Percentiles rank a stretch among this genome's conserved stretches.
Evolutionary conservation across 148 eudicot genomes (phyloP).

Genomic region (Fagopyrum homotropicum): DNA sequence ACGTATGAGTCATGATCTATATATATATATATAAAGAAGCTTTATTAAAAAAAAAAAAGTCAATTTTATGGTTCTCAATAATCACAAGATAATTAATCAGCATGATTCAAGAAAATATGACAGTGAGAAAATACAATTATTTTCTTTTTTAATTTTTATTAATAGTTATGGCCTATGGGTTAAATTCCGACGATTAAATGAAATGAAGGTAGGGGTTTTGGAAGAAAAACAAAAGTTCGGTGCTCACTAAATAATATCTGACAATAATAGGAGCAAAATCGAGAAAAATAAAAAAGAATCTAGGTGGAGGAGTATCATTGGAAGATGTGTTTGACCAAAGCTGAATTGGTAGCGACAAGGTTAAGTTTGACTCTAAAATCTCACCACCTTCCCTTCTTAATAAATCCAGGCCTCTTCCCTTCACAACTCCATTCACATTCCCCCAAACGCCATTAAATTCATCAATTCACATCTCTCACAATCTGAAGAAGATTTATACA

Average conservation of each 20-base stretch:
- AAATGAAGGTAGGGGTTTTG: too few relatives aligned
- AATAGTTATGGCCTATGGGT: too few relatives aligned
- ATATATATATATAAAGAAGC: too few relatives aligned
- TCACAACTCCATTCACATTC: slow-evolving; percentile 2
- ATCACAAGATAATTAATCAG: too few relatives aligned
- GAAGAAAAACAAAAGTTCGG: too few relatives aligned
- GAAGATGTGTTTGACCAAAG: slow-evolving; percentile 7
- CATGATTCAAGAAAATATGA: too few relatives aligned
- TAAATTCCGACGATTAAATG: too few relatives aligned
- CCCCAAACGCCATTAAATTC: neutral
- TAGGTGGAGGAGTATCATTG: neutral
- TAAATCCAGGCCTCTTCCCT: slow-evolving; percentile 3
- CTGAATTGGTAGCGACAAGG: slow-evolving; percentile 1
- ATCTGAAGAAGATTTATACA: neutral
- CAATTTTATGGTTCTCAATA: too few relatives aligned
- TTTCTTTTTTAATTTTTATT: too few relatives aligned
- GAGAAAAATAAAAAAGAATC: neutral
- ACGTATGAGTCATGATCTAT: too few relatives aligned
- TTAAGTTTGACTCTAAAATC: slow-evolving; percentile 1
- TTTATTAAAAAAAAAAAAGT: too few relatives aligned
- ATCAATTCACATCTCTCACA: slow-evolving; percentile 8
- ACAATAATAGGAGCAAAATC: neutral
- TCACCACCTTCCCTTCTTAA: neutral
- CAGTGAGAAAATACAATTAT: too few relatives aligned
- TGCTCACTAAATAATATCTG: neutral